Percentiles rank a stretch among this genome's conserved stretches.
Evolutionary conservation across 2,329 filamentous ascomycete species (phyloP).

Genomic region (Ascochyta fabae): DNA sequence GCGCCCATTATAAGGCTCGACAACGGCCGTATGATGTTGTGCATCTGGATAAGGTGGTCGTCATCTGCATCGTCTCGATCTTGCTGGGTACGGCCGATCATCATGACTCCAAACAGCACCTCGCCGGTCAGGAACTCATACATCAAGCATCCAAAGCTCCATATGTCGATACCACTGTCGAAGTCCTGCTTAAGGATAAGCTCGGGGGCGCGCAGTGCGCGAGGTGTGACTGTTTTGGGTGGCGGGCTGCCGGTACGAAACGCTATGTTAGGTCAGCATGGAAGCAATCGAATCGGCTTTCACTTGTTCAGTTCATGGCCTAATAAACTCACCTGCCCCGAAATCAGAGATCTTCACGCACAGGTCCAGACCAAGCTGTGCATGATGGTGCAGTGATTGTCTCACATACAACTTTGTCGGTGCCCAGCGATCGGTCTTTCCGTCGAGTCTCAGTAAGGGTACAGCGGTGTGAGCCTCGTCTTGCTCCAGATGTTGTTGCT

Average conservation of each 20-base stretch:
- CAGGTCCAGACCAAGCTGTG: conserved; percentile 25
- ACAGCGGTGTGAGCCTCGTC: conserved; percentile 25
- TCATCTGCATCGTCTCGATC: conserved; percentile 27
- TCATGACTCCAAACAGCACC: conserved; percentile 27
- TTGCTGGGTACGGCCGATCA: conserved; percentile 11
- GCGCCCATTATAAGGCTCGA: conserved; percentile 32
- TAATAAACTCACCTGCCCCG: background rate
- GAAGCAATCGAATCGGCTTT: background rate
- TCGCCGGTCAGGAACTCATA: conserved; percentile 41
- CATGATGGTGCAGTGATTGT: conserved; percentile 26
- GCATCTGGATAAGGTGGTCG: conserved; percentile 37
- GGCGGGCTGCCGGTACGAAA: background rate
- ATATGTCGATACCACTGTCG: conserved; percentile 44
- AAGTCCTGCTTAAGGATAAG: conserved; percentile 40
- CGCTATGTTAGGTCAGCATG: background rate
- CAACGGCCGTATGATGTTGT: conserved; percentile 31
- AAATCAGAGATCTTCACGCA: background rate
- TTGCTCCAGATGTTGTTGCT: conserved; percentile 23
- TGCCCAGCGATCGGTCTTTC: conserved; percentile 40
- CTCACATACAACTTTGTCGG: conserved; percentile 37
- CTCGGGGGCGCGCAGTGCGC: conserved; percentile 39
- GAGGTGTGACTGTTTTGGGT: conserved; percentile 32
- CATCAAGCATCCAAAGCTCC: conserved; percentile 43
- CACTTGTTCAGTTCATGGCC: background rate
- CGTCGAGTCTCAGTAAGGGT: conserved; percentile 28